A percentile compares a stretch with the other conserved stretches of the same genome.
These are phyloP conservation scores for Pulveroboletus sp. DNA, from an alignment of 768 basidiomycete genomes.

Conservation along the genomic window DNA sequence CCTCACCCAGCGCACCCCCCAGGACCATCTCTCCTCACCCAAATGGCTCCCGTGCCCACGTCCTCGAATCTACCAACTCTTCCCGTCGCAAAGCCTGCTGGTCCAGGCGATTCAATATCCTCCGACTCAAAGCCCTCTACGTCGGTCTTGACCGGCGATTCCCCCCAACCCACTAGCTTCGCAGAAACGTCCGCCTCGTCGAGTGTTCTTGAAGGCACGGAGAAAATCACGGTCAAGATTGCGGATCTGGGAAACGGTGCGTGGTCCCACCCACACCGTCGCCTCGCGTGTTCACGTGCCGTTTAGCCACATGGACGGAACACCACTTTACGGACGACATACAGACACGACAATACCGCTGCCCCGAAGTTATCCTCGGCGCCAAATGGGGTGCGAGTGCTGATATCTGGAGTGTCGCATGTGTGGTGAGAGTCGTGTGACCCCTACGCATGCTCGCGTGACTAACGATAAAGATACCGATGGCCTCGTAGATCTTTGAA, in stretches of 20 bases:
- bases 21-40: conserved; percentile 73
- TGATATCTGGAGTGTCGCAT: conserved; percentile 96
- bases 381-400: conserved; percentile 95
- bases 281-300: conserved; percentile 1
- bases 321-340: conserved; percentile 99
- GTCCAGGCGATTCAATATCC: conserved; percentile 15
- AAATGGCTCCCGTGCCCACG: conserved; percentile 53
- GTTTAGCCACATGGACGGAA: conserved; percentile 75
- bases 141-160: conserved; percentile 27
- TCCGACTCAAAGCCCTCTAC: conserved; percentile 26
- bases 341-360: conserved; percentile 95
- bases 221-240: conserved; percentile 96
- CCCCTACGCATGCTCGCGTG: background rate
- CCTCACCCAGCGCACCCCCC: conserved; percentile 37
- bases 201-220: conserved; percentile 37
- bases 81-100: conserved; percentile 17
- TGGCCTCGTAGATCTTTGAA: conserved; percentile 73
- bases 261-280: conserved; percentile 19
- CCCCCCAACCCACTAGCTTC: conserved; percentile 25
- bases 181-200: conserved; percentile 26
- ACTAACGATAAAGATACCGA: background rate
- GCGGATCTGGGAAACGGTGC: conserved; percentile 95
- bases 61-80: conserved; percentile 29
- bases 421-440: conserved; percentile 75
- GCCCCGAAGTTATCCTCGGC: conserved; percentile 96